Evolutionary conservation across 495 filamentous ascomycete genomes (phyloP).

Genomic region (Trichoderma asperelloides): DNA sequence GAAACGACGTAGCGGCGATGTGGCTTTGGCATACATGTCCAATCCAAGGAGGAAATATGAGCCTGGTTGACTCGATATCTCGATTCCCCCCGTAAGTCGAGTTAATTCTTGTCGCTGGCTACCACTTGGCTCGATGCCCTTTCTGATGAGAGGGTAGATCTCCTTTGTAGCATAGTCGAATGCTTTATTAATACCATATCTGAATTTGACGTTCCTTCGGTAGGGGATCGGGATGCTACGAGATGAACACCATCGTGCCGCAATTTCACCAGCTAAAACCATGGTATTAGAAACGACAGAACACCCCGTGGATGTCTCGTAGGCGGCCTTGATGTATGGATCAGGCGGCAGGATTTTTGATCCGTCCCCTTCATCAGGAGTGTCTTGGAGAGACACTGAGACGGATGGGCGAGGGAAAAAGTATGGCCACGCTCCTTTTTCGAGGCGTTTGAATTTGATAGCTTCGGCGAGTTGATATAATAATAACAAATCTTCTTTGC

Average conservation of each 20-base stretch:
- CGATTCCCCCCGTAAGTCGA: conserved; percentile 41
- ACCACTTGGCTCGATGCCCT: conserved; percentile 46
- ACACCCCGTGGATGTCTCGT: conserved; percentile 15
- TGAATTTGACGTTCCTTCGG: conserved; percentile 55
- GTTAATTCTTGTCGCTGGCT: conserved; percentile 56
- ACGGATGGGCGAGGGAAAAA: conserved; percentile 25
- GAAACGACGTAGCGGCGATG: conserved; percentile 79
- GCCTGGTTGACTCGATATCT: conserved; percentile 40
- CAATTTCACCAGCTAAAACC: conserved; percentile 66
- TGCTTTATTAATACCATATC: conserved; percentile 33
- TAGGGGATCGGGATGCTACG: conserved; percentile 74
- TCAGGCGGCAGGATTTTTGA: conserved; percentile 24
- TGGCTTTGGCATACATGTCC: conserved; percentile 66
- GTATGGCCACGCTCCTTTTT: conserved; percentile 30
- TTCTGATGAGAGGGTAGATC: conserved; percentile 42
- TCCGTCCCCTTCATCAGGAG: background rate
- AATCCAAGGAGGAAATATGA: conserved; percentile 55
- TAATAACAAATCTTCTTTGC: conserved; percentile 24
- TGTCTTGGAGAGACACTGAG: conserved; percentile 8
- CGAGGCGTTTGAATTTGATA: conserved; percentile 24
- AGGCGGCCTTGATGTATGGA: conserved; percentile 32
- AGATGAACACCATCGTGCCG: conserved; percentile 62
- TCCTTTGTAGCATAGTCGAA: conserved; percentile 38
- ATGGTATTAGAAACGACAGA: conserved; percentile 48
- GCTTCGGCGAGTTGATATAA: conserved; percentile 29